A percentile compares a stretch with the other conserved stretches of the same genome.
Conservation (phyloP, 129 eudicot species). For the Helianthus tuberosus region DNA sequence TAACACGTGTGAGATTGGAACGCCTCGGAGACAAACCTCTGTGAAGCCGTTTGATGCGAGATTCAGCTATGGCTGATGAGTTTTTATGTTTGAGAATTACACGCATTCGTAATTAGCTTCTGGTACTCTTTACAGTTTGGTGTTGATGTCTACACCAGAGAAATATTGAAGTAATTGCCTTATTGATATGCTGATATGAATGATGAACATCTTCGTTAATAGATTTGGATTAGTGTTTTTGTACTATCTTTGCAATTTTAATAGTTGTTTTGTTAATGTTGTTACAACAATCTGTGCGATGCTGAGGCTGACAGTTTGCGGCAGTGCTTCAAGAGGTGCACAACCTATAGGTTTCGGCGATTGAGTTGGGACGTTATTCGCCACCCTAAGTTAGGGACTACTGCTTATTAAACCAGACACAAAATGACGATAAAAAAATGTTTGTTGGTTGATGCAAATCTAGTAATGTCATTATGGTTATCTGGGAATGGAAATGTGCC, state of each 20-base stretch:
- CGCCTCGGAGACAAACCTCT: constrained; percentile 79
- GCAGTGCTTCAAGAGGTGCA: too few species aligned
- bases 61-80: constrained; percentile 69
- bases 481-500: too few species aligned
- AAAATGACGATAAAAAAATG: too few species aligned
- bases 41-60: constrained; percentile 62
- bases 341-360: too few species aligned
- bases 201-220: constrained; percentile 13
- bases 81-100: not conserved
- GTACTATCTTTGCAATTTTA: not conserved
- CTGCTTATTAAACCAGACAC: too few species aligned
- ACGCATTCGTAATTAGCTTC: constrained; percentile 29
- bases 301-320: too few species aligned
- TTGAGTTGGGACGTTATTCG: too few species aligned
- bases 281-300: too few species aligned
- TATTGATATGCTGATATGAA: constrained; percentile 20
- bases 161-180: constrained; percentile 27
- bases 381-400: too few species aligned
- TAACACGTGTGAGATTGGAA: constrained; percentile 93
- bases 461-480: too few species aligned
- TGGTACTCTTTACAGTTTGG: constrained; percentile 26
- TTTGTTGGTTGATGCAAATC: too few species aligned
- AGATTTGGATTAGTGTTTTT: not conserved
- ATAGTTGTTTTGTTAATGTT: too few species aligned
- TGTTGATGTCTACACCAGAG: constrained; percentile 41